phyloP scores from a whole-genome alignment of 2,329 filamentous ascomycete genomes.

The Hymenoscyphus linearis region DNA sequence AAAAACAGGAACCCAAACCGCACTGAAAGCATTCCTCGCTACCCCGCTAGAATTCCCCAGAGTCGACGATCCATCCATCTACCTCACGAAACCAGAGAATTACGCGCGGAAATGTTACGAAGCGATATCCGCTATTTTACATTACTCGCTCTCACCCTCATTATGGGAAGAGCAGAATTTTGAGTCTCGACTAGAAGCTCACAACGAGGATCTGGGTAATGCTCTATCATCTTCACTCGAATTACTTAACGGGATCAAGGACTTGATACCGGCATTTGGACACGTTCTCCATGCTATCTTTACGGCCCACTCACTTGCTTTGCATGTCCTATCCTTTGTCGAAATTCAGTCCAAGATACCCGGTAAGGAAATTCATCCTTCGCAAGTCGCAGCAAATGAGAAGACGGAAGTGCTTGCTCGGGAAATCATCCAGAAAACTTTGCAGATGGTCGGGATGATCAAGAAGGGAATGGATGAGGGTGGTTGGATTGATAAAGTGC shows the following conservation, averaged over 20 bases:
- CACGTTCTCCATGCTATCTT: conserved; percentile 28
- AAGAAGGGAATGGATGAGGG: conserved; percentile 31
- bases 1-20: conserved; percentile 7
- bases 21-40: conserved; percentile 2
- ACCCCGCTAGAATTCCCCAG: background rate
- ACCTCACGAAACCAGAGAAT: conserved; percentile 20
- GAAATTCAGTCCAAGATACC: conserved; percentile 16
- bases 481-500: conserved; percentile 32
- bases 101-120: conserved; percentile 17
- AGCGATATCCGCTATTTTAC: conserved; percentile 22
- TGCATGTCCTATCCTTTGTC: conserved; percentile 16
- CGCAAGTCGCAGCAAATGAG: conserved; percentile 16
- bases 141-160: conserved; percentile 12
- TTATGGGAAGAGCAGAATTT: conserved; percentile 15
- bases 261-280: conserved; percentile 17
- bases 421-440: conserved; percentile 16
- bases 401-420: conserved; percentile 11
- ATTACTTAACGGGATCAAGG: conserved; percentile 1
- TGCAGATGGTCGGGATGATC: conserved; percentile 18
- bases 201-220: conserved; percentile 15
- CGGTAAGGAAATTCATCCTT: conserved; percentile 15
- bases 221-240: background rate
- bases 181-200: conserved; percentile 13
- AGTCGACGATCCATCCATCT: conserved; percentile 6
- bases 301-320: conserved; percentile 25